Conservation (phyloP, 108 stramenopile genomes). For the Cylindrotheca closterium region DNA sequence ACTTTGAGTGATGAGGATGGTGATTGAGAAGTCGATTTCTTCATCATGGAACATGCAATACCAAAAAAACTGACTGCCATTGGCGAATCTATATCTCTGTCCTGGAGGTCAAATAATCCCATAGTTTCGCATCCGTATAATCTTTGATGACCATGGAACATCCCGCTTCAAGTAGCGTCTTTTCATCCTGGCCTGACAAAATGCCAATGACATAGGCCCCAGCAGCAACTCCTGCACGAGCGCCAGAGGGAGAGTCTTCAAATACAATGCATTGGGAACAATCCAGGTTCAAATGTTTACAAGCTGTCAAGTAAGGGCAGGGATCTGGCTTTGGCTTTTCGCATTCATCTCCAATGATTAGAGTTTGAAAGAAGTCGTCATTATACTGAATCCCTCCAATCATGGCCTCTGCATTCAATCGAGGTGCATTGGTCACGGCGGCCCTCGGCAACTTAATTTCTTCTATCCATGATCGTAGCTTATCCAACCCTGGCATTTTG, state of each 20-base stretch:
- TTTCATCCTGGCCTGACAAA: constrained; percentile 21
- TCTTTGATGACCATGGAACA: constrained; percentile 7
- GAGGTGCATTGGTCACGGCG: constrained; percentile 33
- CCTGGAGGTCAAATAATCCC: constrained; percentile 19
- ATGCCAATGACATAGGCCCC: constrained; percentile 25
- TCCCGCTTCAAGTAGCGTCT: constrained; percentile 14
- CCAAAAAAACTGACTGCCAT: too few relatives aligned
- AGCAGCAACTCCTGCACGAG: constrained; percentile 27
- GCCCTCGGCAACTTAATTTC: constrained; percentile 1
- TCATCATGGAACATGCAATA: too few relatives aligned
- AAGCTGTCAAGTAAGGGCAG: constrained; percentile 22
- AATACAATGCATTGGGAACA: constrained; percentile 18
- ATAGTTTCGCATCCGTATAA: constrained; percentile 19
- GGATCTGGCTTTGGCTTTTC: constrained; percentile 24
- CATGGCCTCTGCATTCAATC: constrained; percentile 30
- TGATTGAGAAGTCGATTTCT: too few relatives aligned
- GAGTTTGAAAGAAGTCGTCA: background rate
- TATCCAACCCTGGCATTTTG: constrained; percentile 20
- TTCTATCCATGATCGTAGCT: constrained; percentile 11
- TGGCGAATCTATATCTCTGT: too few relatives aligned
- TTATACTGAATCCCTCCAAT: constrained; percentile 11
- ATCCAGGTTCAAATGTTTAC: constrained; percentile 5
- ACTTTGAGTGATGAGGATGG: too few relatives aligned
- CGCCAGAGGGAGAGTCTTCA: constrained; percentile 37
- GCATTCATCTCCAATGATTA: constrained; percentile 36